phyloP scores from a whole-genome alignment of 495 filamentous ascomycete species.

The Filosporella fistucella region DNA sequence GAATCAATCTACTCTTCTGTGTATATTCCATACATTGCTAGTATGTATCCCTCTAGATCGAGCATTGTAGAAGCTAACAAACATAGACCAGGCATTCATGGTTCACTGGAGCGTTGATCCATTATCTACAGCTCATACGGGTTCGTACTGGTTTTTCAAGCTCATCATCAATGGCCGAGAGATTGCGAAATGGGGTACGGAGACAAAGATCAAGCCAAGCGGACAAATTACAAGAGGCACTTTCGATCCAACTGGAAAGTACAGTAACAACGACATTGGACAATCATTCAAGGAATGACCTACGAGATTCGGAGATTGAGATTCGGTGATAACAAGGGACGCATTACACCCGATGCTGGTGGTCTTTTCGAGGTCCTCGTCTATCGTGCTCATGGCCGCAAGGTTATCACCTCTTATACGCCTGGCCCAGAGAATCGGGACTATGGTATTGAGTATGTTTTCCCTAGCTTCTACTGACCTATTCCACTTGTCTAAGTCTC shows the following conservation, averaged over 20 bases:
- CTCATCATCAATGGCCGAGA: slow-evolving; percentile 44
- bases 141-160: too few relatives aligned
- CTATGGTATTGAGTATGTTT: slow-evolving; percentile 42
- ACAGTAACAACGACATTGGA: slow-evolving; percentile 17
- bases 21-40: slow-evolving; percentile 44
- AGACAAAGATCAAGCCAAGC: slow-evolving; percentile 19
- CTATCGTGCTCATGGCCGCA: slow-evolving; percentile 39
- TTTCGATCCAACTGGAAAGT: slow-evolving; percentile 32
- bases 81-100: too few relatives aligned
- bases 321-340: slow-evolving; percentile 4
- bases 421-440: slow-evolving; percentile 25
- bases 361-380: slow-evolving; percentile 47
- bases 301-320: too few relatives aligned
- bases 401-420: slow-evolving; percentile 27
- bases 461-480: too few relatives aligned
- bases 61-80: too few relatives aligned
- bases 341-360: slow-evolving; percentile 40
- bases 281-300: slow-evolving; percentile 18
- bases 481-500: background rate
- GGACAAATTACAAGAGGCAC: slow-evolving; percentile 39
- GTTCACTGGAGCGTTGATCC: too few relatives aligned
- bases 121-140: too few relatives aligned
- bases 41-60: slow-evolving; percentile 26
- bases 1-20: slow-evolving; percentile 32
- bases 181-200: slow-evolving; percentile 42